Base-by-base conservation (phyloP, 2,329 filamentous ascomycete genomes). In the Hymenoscyphus infarciens region DNA sequence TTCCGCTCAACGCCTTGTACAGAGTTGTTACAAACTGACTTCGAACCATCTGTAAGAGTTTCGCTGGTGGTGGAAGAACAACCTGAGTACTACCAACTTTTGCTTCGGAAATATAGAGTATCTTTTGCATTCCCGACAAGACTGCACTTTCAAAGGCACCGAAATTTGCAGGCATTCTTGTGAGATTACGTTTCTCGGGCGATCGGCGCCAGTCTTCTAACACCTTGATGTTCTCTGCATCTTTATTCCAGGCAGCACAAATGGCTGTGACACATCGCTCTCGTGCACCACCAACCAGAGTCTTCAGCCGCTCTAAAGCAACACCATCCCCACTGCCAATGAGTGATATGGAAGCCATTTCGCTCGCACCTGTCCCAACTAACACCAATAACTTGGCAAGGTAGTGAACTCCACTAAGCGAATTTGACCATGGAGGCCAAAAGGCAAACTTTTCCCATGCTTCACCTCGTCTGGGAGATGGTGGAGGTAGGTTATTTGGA, bases 401-500 rank as follows among this genome's bases (percentile, higher is more conserved):
- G 72, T 96, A 97, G 74, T 96, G 86, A 1, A 94, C 91, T n/a
- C 91, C 94, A 63, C 92, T 96, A 27, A 98, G 79, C 0, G 93
- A 93, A 73, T 97, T 98, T 1, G 92, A 90, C 77, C 90, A 89
- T 0, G 94, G 95, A 3, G 94, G 93, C 93, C 94, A 98, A 76
- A 98, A 99, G 0, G 93, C 94, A 75, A 95, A 86, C 77, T 94
- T 89, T 73, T 98, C 95, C 92, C 92, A 98, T 0, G 88, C 79
- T 70, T 97, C 92, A 5, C 93, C 94, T 54, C 84, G 85, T 69
- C 83, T 90, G 0, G 92, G 91, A 0, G 90, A 91, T 1, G 88
- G 87, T 11, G 87, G 86, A 1, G 92, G 93, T 2, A 91, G 79
- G 66, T 90, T 92, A 72, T 84, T 89, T 0, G 86, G 81, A 72